A percentile compares a stretch with the other conserved stretches of the same genome.
These are phyloP conservation scores for Fusarium circinatum DNA, from an alignment of 2,329 filamentous ascomycete genomes.

Conservation along the genomic window DNA sequence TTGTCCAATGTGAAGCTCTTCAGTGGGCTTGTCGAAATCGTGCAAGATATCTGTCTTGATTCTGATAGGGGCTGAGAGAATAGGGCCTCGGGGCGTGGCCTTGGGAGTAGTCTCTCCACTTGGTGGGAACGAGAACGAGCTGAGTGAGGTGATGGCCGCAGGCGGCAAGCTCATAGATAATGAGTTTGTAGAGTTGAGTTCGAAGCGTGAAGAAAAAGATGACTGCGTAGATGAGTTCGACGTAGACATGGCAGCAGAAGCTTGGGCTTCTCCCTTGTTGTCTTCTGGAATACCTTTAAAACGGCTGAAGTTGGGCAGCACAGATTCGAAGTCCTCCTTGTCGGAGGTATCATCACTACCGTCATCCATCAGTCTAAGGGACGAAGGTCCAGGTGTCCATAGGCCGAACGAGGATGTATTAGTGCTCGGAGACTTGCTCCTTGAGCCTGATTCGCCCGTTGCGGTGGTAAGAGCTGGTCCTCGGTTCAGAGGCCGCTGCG, in stretches of 20 bases:
- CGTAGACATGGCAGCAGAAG: not conserved
- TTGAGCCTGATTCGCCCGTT: slow-evolving; percentile 27
- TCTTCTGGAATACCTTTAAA: slow-evolving; percentile 40
- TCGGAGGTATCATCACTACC: slow-evolving; percentile 57
- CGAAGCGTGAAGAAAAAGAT: slow-evolving; percentile 24
- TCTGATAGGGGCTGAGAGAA: slow-evolving; percentile 51
- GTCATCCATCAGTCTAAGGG: slow-evolving; percentile 57
- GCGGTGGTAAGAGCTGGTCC: slow-evolving; percentile 29
- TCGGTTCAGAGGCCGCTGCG: slow-evolving; percentile 41
- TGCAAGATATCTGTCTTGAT: slow-evolving; percentile 47
- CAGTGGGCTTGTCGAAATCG: slow-evolving; percentile 44
- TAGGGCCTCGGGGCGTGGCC: slow-evolving; percentile 40
- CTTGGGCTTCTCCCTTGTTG: slow-evolving; percentile 7
- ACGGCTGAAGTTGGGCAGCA: slow-evolving; percentile 63
- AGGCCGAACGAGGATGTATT: slow-evolving; percentile 43
- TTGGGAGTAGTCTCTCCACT: slow-evolving; percentile 31
- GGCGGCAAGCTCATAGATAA: slow-evolving; percentile 37
- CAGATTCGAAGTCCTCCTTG: slow-evolving; percentile 59
- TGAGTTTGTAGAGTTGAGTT: slow-evolving; percentile 30
- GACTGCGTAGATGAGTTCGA: slow-evolving; percentile 25
- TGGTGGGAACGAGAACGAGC: slow-evolving; percentile 35
- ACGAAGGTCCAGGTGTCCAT: slow-evolving; percentile 52
- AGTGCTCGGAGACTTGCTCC: slow-evolving; percentile 35
- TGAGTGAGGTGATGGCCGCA: slow-evolving; percentile 32
- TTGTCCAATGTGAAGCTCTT: slow-evolving; percentile 49